A percentile compares a stretch with the other conserved stretches of the same genome.
Evolutionary conservation across 805 yeast species (phyloP).

Genomic region (Diddensiella santjacobensis): DNA sequence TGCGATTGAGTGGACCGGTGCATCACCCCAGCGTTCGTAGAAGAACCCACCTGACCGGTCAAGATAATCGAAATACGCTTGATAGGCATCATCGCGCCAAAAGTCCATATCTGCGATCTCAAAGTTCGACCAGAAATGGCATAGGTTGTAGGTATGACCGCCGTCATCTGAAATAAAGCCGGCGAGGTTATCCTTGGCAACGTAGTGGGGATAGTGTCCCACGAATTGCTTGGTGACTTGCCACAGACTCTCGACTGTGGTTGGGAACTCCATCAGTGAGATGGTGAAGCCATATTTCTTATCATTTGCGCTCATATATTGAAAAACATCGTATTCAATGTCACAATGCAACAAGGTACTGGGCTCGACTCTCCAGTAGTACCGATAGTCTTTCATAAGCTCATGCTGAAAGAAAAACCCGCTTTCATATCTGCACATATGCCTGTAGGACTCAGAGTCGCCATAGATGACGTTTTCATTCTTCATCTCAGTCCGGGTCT

Average conservation of each 20-base stretch:
- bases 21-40: slow-evolving; percentile 95
- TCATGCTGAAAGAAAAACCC: slow-evolving; percentile 86
- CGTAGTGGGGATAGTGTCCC: slow-evolving; percentile 52
- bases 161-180: slow-evolving; percentile 62
- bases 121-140: slow-evolving; percentile 91
- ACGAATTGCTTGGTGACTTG: slow-evolving; percentile 61
- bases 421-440: slow-evolving; percentile 89
- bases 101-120: slow-evolving; percentile 72
- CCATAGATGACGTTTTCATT: slow-evolving; percentile 57
- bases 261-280: slow-evolving; percentile 67
- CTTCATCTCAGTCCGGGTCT: slow-evolving; percentile 51
- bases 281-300: slow-evolving; percentile 77
- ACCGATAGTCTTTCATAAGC: slow-evolving; percentile 69
- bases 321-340: slow-evolving; percentile 70
- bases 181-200: slow-evolving; percentile 60
- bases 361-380: slow-evolving; percentile 96
- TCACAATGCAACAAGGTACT: slow-evolving; percentile 78
- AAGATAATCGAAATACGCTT: slow-evolving; percentile 64
- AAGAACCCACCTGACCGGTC: slow-evolving; percentile 88
- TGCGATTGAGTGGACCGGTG: slow-evolving; percentile 87
- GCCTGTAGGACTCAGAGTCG: slow-evolving; percentile 67
- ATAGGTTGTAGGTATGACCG: slow-evolving; percentile 68
- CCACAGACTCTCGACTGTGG: slow-evolving; percentile 77
- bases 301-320: slow-evolving; percentile 72
- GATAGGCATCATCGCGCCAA: slow-evolving; percentile 72